Conservation (phyloP, 1,284 basidiomycete species). For the Singerocomus inundabilis region DNA sequence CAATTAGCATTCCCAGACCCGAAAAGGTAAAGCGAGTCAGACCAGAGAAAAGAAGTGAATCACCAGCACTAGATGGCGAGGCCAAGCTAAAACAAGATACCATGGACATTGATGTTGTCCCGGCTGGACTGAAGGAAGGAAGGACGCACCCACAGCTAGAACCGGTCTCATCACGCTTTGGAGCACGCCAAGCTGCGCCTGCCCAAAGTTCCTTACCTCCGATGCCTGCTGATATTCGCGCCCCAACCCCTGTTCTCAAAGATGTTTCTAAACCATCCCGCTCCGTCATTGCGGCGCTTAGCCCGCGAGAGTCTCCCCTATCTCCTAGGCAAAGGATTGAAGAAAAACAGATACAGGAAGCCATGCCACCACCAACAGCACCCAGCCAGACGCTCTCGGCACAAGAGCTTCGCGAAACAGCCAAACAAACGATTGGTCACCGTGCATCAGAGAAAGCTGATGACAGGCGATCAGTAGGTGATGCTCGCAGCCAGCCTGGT, state of each 20-base stretch:
- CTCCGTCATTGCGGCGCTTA: conserved; percentile 17
- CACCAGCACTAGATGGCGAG: conserved; percentile 40
- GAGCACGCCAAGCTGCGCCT: conserved; percentile 18
- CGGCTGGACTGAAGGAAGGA: conserved; percentile 25
- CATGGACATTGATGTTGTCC: conserved; percentile 42
- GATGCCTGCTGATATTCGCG: conserved; percentile 19
- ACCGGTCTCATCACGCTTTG: conserved; percentile 22
- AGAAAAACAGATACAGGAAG: conserved; percentile 29
- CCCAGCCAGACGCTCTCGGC: conserved; percentile 80
- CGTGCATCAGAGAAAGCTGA: conserved; percentile 36
- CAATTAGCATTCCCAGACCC: conserved; percentile 63
- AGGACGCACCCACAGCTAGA: conserved; percentile 22
- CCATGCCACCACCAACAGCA: conserved; percentile 74
- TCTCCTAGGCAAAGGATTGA: conserved; percentile 39
- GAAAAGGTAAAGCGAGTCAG: conserved; percentile 73
- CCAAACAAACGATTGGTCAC: conserved; percentile 56
- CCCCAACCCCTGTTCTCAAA: conserved; percentile 17
- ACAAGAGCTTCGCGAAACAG: conserved; percentile 76
- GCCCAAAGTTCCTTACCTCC: conserved; percentile 15
- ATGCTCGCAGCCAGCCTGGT: conserved; percentile 45
- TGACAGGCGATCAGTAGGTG: conserved; percentile 39
- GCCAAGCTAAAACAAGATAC: conserved; percentile 28
- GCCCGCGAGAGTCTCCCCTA: conserved; percentile 40
- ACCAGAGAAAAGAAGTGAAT: conserved; percentile 48
- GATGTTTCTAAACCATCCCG: conserved; percentile 22